A percentile compares a stretch with the other conserved stretches of the same genome.
phyloP scores from a whole-genome alignment of 352 stramenopile genomes.

The Pelagophyceae sp. region DNA sequence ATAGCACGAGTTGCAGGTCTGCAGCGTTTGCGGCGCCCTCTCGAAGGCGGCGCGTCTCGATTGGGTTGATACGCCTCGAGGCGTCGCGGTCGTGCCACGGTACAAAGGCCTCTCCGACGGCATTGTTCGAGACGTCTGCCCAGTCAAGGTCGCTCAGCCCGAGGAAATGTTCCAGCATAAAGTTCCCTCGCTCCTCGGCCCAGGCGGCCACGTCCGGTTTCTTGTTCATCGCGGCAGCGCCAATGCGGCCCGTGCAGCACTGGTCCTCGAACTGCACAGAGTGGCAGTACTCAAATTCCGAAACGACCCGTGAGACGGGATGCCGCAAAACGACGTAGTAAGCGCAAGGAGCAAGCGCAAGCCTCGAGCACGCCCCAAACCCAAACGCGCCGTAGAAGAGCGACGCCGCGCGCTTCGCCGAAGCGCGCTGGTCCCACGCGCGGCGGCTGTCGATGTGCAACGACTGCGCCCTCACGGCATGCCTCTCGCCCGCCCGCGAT shows the following conservation, averaged over 20 bases:
- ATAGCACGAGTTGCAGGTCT: not conserved
- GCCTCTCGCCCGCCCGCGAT: not conserved
- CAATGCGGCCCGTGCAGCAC: not conserved
- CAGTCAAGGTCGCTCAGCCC: not conserved
- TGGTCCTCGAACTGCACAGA: not conserved
- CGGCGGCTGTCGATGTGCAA: conserved; percentile 17
- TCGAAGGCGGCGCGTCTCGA: not conserved
- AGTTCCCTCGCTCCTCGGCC: conserved; percentile 13
- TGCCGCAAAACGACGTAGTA: conserved; percentile 14
- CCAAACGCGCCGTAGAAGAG: conserved; percentile 6
- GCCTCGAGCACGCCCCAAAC: not conserved
- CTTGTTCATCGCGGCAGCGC: not conserved
- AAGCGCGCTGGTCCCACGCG: not conserved
- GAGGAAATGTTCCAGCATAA: conserved; percentile 18
- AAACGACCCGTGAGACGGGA: not conserved
- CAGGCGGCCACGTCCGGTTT: not conserved
- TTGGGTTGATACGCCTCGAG: not conserved
- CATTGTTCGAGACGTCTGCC: not conserved
- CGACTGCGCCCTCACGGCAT: not conserved
- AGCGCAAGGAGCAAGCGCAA: not conserved
- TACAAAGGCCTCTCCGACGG: not conserved
- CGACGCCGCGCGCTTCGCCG: not conserved
- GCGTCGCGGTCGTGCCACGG: not conserved
- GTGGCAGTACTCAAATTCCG: conserved; percentile 13
- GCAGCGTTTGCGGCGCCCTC: not conserved